Evolutionary conservation across 1,284 basidiomycete genomes (phyloP), one percentile per base, ranked within the genome.

Genomic region (Fomitopsis pinicola): DNA sequence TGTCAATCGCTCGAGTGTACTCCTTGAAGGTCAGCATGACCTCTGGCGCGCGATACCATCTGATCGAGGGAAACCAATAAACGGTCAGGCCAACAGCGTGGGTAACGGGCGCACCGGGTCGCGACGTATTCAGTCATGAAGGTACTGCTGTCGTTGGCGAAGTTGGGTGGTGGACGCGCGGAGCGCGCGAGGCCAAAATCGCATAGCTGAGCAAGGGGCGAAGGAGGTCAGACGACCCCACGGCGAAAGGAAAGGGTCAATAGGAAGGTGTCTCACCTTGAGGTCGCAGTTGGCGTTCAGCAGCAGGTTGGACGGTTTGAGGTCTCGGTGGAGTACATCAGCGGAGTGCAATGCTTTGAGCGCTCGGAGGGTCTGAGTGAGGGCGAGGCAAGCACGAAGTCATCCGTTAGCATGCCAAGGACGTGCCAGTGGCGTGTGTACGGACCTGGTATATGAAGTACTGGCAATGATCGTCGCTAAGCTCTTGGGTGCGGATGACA

Each of bases 121-220:
- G 94, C 93, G 40, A 95, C 94, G 68, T 95, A 95, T 84, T 97
- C 95, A 0, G 94, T 97, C 91, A 97, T 94, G 76, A 95, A 95
- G 0, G 92, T 94, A 67, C 87, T 89, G 60, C 87, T 91, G 65
- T 93, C 92, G 64, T 92, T 86, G 14, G 86, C 90, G 4, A 88
- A 85, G 68, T 92, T 88, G 2, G 92, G 92, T 7, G 89, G 90
- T 0, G 90, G 91, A 48, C 86, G 83, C 8, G 91, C 89, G 2
- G 89, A 92, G 55, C 94, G 86, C 0, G 95, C 95, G 19, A 97
- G 85, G 17, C 95, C 95, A 75, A 97, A 97, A 72, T 97, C 94
- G 73, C 95, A 97, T 28, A 97, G 82, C 90, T 90, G 66, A 6
- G 59, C 22, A 35, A 38, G n/a, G 40, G 5, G 30, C 8, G 0